These are phyloP conservation scores for Diddensiella caesifluorescens DNA, from an alignment of 805 yeast species.

Conservation along the genomic window DNA sequence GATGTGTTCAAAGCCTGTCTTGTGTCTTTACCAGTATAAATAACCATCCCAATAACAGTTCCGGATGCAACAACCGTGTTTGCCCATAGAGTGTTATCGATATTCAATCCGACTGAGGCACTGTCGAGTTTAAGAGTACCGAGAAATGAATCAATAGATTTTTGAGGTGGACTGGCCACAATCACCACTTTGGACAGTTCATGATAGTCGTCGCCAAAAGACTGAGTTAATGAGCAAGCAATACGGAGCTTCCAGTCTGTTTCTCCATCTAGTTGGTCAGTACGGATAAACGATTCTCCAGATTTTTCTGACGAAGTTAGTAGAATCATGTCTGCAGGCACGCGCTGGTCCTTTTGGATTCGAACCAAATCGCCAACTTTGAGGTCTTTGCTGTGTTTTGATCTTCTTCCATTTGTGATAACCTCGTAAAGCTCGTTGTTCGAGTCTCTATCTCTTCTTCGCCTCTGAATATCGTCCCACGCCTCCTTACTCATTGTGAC, in stretches of 20 bases:
- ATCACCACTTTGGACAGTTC: constrained; percentile 44
- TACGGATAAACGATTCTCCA: constrained; percentile 90
- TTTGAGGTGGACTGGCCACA: constrained; percentile 76
- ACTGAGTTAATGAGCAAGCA: constrained; percentile 70
- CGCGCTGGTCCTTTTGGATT: constrained; percentile 72
- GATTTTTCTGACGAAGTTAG: constrained; percentile 71
- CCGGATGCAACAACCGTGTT: constrained; percentile 96
- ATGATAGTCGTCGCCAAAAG: constrained; percentile 40
- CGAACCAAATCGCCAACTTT: constrained; percentile 82
- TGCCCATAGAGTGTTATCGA: constrained; percentile 97
- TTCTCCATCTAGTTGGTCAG: constrained; percentile 98
- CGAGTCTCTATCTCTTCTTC: constrained; percentile 85
- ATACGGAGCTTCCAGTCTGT: constrained; percentile 96
- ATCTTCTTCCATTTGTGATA: constrained; percentile 29
- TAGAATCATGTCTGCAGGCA: constrained; percentile 90
- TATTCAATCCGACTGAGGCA: constrained; percentile 46
- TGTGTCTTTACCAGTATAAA: constrained; percentile 90
- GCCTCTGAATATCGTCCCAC: constrained; percentile 82
- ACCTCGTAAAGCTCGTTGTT: constrained; percentile 80
- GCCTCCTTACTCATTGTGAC: constrained; percentile 97
- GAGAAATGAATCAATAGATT: constrained; percentile 71
- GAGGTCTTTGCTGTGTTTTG: constrained; percentile 54
- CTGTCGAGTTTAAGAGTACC: constrained; percentile 66
- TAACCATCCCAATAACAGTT: constrained; percentile 77
- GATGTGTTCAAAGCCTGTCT: constrained; percentile 94